Evolutionary conservation across 2,329 filamentous ascomycete species (phyloP).

Genomic region (Pseudophaeomoniella oleicola): DNA sequence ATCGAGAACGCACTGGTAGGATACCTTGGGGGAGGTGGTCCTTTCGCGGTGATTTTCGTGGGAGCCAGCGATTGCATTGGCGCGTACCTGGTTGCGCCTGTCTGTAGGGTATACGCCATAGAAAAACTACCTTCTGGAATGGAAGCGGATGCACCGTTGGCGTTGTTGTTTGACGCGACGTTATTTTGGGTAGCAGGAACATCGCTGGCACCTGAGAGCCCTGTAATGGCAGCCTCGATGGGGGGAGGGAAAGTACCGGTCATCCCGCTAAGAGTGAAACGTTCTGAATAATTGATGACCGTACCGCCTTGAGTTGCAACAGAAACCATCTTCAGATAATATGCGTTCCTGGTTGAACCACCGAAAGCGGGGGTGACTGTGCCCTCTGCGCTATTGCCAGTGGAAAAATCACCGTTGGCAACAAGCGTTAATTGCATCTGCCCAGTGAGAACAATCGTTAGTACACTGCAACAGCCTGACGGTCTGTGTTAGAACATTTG

Average conservation of each 20-base stretch:
- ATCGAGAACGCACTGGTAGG: conserved; percentile 33
- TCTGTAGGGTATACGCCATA: conserved; percentile 41
- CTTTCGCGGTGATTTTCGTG: conserved; percentile 43
- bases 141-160: conserved; percentile 11
- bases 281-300: conserved; percentile 44
- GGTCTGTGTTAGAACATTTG: conserved; percentile 4
- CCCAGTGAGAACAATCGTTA: conserved; percentile 2
- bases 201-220: conserved; percentile 16
- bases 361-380: conserved; percentile 28
- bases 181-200: conserved; percentile 10
- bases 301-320: conserved; percentile 35
- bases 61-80: conserved; percentile 46
- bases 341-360: conserved; percentile 33
- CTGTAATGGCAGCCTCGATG: conserved; percentile 23
- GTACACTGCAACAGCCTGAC: conserved; percentile 1
- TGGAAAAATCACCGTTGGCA: conserved; percentile 18
- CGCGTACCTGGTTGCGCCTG: conserved; percentile 43
- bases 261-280: conserved; percentile 53
- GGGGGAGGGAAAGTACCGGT: conserved; percentile 39
- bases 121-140: conserved; percentile 14
- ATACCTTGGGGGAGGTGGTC: conserved; percentile 32
- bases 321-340: conserved; percentile 45
- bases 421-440: conserved; percentile 30
- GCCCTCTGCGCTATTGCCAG: conserved; percentile 28
- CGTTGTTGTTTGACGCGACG: conserved; percentile 15